Evolutionary conservation across 208 protist species (phyloP).

Genomic region (Leishmania turanica): DNA sequence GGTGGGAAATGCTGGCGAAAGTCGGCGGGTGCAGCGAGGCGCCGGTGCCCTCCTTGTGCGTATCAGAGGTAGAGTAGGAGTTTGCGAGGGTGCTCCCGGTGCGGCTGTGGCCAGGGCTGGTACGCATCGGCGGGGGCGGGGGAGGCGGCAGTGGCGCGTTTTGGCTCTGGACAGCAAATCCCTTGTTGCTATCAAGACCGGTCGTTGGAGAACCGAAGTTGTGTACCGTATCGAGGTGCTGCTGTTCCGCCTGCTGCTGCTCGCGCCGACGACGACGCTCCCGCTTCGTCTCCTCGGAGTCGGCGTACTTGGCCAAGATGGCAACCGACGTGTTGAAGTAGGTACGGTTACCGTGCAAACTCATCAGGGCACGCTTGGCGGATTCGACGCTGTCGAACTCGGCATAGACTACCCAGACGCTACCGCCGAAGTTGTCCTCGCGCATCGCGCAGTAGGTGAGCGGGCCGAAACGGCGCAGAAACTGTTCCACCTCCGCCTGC

Average conservation of each 20-base stretch:
- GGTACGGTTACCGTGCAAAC: conserved; percentile 68
- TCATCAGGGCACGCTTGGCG: conserved; percentile 59
- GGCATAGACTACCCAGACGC: conserved; percentile 87
- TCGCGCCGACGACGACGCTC: conserved; percentile 79
- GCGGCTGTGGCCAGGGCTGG: neutral
- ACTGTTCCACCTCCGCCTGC: conserved; percentile 68
- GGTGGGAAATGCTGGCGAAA: conserved; percentile 30
- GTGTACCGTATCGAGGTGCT: conserved; percentile 8
- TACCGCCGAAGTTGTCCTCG: conserved; percentile 80
- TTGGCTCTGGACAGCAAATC: conserved; percentile 1
- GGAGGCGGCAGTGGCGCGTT: conserved; percentile 9
- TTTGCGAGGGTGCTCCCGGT: conserved; percentile 9
- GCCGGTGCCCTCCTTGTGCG: conserved; percentile 21
- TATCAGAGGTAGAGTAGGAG: conserved; percentile 14
- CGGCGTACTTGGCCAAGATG: conserved; percentile 86
- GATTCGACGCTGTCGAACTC: conserved; percentile 75
- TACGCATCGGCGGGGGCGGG: conserved; percentile 2
- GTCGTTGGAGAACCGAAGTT: neutral
- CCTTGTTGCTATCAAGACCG: neutral
- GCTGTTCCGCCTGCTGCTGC: conserved; percentile 27
- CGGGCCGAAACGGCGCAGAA: conserved; percentile 65
- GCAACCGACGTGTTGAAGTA: conserved; percentile 66
- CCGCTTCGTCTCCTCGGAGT: conserved; percentile 76
- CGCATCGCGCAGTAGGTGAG: conserved; percentile 89
- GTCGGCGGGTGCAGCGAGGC: conserved; percentile 17